Evolutionary conservation across 768 basidiomycete genomes (phyloP).

Genomic region (Termitomyces sp.): DNA sequence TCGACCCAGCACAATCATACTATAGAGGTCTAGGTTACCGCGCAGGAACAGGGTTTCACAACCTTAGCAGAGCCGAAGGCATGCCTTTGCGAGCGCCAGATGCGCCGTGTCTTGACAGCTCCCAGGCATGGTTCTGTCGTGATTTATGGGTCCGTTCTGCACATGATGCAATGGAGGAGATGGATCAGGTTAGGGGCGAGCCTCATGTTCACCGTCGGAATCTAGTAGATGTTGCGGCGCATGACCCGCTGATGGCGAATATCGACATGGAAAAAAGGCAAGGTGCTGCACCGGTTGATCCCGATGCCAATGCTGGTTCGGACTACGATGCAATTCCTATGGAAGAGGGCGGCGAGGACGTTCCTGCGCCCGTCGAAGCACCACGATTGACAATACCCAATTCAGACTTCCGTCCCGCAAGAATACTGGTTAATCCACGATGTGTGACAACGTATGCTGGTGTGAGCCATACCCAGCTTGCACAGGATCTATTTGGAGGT

Average conservation of each 20-base stretch:
- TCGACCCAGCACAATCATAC: constrained; percentile 94
- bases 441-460: constrained; percentile 98
- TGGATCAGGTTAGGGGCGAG: constrained; percentile 30
- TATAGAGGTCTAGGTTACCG: constrained; percentile 88
- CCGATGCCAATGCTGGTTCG: constrained; percentile 79
- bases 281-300: constrained; percentile 33
- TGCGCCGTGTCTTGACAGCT: constrained; percentile 89
- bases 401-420: constrained; percentile 78
- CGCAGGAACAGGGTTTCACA: constrained; percentile 75
- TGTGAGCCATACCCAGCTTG: constrained; percentile 92
- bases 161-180: constrained; percentile 62
- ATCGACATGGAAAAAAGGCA: constrained; percentile 19
- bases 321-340: constrained; percentile 86
- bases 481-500: constrained; percentile 88
- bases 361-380: constrained; percentile 28
- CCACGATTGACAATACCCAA: constrained; percentile 70
- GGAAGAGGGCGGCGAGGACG: constrained; percentile 44
- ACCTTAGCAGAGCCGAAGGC: constrained; percentile 59
- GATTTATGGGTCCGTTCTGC: constrained; percentile 95
- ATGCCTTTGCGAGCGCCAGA: constrained; percentile 61
- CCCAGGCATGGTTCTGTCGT: constrained; percentile 97
- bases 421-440: constrained; percentile 92
- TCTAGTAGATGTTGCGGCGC: constrained; percentile 27
- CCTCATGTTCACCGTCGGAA: constrained; percentile 22
- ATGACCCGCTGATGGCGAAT: constrained; percentile 25